Conservation (phyloP, 768 basidiomycete genomes). For the Lactarius psammicola region DNA sequence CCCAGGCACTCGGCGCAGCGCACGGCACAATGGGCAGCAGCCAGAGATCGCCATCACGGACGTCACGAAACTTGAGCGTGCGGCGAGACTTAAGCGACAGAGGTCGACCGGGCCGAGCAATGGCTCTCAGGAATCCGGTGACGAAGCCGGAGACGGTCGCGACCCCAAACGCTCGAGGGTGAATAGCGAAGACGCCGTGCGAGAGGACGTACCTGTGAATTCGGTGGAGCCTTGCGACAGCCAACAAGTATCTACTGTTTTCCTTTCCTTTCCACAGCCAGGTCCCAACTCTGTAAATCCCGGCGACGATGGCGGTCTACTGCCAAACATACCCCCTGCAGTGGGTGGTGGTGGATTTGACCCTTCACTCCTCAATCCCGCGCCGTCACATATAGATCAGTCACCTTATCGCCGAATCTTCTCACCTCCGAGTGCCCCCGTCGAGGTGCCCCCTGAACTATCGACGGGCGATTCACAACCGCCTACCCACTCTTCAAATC, state of each 20-base stretch:
- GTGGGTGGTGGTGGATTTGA: conserved; percentile 26
- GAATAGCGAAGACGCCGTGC: conserved; percentile 28
- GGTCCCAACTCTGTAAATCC: conserved; percentile 1
- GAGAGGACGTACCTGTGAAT: conserved; percentile 27
- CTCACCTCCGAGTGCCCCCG: conserved; percentile 27
- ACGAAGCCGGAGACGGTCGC: conserved; percentile 26
- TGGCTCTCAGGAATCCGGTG: conserved; percentile 31
- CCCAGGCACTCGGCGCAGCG: conserved; percentile 64
- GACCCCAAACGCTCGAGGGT: conserved; percentile 25
- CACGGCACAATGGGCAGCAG: conserved; percentile 67
- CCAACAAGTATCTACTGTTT: conserved; percentile 22
- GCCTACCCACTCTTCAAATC: conserved; percentile 9
- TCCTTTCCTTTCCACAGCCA: conserved; percentile 17
- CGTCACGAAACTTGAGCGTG: conserved; percentile 69
- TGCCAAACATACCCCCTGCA: conserved; percentile 20
- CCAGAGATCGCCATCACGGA: conserved; percentile 75
- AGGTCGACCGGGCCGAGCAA: conserved; percentile 46
- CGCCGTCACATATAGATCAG: conserved; percentile 10
- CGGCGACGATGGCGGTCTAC: conserved; percentile 13
- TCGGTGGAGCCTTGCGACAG: conserved; percentile 7
- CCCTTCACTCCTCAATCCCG: conserved; percentile 25
- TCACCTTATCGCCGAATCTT: conserved; percentile 13
- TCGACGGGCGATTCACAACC: neutral
- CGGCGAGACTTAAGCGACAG: conserved; percentile 49
- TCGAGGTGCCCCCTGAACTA: conserved; percentile 9